Evolutionary conservation across 2,329 filamentous ascomycete species (phyloP).

Genomic region (Anthostomella pinea): DNA sequence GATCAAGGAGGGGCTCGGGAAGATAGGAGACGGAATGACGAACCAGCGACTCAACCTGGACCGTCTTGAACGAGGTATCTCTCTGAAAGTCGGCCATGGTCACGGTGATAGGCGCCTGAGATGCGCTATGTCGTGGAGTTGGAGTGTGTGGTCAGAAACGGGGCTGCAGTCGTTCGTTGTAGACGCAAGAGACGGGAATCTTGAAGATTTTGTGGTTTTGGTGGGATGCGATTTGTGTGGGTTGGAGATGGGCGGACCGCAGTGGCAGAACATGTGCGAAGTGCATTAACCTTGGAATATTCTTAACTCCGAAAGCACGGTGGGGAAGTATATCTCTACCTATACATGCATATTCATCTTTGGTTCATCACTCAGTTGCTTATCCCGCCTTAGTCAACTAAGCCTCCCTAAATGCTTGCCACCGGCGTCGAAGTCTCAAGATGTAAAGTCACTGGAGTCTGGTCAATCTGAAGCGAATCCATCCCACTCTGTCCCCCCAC

Average conservation of each 20-base stretch:
- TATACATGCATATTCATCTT: too few species aligned
- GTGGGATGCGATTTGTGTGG: conserved; percentile 30
- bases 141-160: not conserved
- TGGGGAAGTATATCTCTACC: too few species aligned
- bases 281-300: not conserved
- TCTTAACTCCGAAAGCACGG: conserved; percentile 1
- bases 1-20: conserved; percentile 27
- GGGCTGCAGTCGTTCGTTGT: conserved; percentile 1
- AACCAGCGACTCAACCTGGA: conserved; percentile 94
- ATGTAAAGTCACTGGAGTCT: too few species aligned
- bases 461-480: conserved; percentile 16
- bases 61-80: conserved; percentile 74
- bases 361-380: too few species aligned
- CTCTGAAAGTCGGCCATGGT: conserved; percentile 60
- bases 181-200: conserved; percentile 4
- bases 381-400: too few species aligned
- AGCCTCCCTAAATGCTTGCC: too few species aligned
- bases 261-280: conserved; percentile 17
- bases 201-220: conserved; percentile 29
- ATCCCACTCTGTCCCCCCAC: conserved; percentile 32
- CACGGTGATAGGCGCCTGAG: conserved; percentile 16
- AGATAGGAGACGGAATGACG: conserved; percentile 42
- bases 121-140: conserved; percentile 1
- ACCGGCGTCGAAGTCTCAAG: conserved; percentile 9
- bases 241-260: conserved; percentile 20